Evolutionary conservation across 352 stramenopile species (phyloP).

Genomic region (Pythium aquatile): DNA sequence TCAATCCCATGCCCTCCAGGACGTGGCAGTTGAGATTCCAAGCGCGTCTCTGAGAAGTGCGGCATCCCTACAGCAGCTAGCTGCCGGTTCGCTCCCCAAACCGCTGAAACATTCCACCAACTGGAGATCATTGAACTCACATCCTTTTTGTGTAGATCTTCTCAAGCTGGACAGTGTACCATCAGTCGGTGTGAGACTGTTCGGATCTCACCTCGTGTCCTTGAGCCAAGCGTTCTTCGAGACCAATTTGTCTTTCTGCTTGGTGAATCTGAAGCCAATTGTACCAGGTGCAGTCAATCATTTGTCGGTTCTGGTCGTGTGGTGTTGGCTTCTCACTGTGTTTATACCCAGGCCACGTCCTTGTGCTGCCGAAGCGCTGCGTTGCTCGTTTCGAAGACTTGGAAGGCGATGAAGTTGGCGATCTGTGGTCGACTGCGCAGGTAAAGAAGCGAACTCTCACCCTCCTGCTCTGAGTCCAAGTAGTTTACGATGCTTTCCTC

Average conservation of each 20-base stretch:
- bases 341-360: constrained; percentile 69
- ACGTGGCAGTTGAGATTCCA: neutral
- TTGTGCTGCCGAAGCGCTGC: constrained; percentile 83
- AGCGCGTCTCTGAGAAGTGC: neutral
- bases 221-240: constrained; percentile 62
- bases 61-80: neutral
- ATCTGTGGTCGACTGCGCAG: constrained; percentile 88
- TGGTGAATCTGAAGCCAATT: constrained; percentile 95
- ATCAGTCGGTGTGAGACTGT: constrained; percentile 31
- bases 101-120: no score
- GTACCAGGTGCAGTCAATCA: constrained; percentile 55
- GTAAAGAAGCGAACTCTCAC: constrained; percentile 17
- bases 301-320: no score
- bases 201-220: constrained; percentile 46
- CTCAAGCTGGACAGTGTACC: neutral
- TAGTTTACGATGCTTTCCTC: neutral
- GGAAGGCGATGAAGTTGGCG: constrained; percentile 77
- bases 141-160: constrained; percentile 9
- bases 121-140: neutral
- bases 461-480: neutral
- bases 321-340: no score
- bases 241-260: constrained; percentile 53
- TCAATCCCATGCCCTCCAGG: neutral
- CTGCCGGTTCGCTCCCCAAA: neutral
- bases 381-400: constrained; percentile 79